Base-by-base conservation (phyloP, 169 alveolate genomes). In the Cryptosporidium muris region DNA sequence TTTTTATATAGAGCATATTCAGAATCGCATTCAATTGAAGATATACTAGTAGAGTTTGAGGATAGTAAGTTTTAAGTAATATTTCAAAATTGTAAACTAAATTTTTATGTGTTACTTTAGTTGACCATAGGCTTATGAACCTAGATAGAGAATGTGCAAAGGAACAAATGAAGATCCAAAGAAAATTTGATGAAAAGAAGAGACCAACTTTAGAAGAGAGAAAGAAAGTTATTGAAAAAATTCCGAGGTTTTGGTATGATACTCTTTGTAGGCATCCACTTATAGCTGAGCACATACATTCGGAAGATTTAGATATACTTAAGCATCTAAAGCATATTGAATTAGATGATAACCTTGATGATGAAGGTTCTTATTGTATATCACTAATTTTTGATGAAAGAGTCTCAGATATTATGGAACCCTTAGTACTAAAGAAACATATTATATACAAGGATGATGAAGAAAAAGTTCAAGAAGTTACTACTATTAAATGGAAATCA, bases 241-340 rank as follows among this genome's bases (percentile, higher is more conserved):
- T 94, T 16, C 97, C 97, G 2, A 95, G 95, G 12, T 94, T 94
- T 81, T 94, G 97, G 97, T 90, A 93, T 2, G 90, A 92, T 42
- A 92, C 97, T 36, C 67, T 94, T 38, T 80, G 92, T 8, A 93
- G 91, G 67, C 97, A 94, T 80, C 97, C 96, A 9, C 93, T 93
- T 25, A 58, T 74, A 11, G 91, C 91, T 60, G 92, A 94, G 64
- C 91, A 91, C 63, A 88, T 94, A 68, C 92, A 93, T 9, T 90
- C 94, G 1, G 97, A 92, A n/a, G 97, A 94, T 81, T 66, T 82
- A 37, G 95, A 92, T 25, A 65, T 94, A 12, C 91, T 94, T 34
- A 92, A 94, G 47, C 92, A 82, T 47, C 90, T 94, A 38, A 89
- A 88, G 51, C 89, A 88, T 60, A 81, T 94, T 7, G 95, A 94